Percentiles rank a stretch among this genome's conserved stretches.
These are phyloP conservation scores for Jackrogersella minutella DNA, from an alignment of 495 filamentous ascomycete genomes.

Conservation along the genomic window DNA sequence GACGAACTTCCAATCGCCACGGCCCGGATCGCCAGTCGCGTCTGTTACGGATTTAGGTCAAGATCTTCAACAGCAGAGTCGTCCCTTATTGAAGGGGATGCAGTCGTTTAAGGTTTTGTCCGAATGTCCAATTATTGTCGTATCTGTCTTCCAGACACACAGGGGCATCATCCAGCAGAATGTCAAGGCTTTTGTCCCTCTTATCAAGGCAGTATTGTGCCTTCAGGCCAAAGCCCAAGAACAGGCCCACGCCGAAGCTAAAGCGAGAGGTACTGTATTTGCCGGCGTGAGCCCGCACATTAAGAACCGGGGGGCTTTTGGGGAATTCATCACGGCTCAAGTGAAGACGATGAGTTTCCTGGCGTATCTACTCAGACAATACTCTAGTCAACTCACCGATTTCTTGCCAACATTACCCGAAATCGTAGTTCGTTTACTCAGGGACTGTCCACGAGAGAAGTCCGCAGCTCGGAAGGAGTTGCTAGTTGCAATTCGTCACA, in stretches of 20 bases:
- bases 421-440: conserved; percentile 88
- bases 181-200: conserved; percentile 89
- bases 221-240: conserved; percentile 94
- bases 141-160: conserved; percentile 96
- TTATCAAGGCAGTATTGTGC: conserved; percentile 89
- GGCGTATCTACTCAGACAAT: conserved; percentile 89
- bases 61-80: conserved; percentile 78
- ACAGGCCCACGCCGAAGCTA: conserved; percentile 86
- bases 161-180: conserved; percentile 78
- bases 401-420: conserved; percentile 88
- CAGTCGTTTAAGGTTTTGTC: conserved; percentile 98
- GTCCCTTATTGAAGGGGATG: conserved; percentile 88
- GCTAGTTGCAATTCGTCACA: conserved; percentile 94
- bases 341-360: conserved; percentile 99
- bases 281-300: conserved; percentile 94
- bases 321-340: conserved; percentile 96
- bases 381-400: conserved; percentile 85
- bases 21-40: conserved; percentile 87
- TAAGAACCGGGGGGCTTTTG: conserved; percentile 92
- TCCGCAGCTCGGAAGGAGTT: conserved; percentile 94
- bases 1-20: conserved; percentile 79
- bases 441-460: conserved; percentile 94
- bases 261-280: conserved; percentile 77
- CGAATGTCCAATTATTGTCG: conserved; percentile 98
- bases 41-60: conserved; percentile 76